Evolutionary conservation across 768 basidiomycete genomes (phyloP), one percentile per base, ranked within the genome.

Genomic region (Obba rivulosa): DNA sequence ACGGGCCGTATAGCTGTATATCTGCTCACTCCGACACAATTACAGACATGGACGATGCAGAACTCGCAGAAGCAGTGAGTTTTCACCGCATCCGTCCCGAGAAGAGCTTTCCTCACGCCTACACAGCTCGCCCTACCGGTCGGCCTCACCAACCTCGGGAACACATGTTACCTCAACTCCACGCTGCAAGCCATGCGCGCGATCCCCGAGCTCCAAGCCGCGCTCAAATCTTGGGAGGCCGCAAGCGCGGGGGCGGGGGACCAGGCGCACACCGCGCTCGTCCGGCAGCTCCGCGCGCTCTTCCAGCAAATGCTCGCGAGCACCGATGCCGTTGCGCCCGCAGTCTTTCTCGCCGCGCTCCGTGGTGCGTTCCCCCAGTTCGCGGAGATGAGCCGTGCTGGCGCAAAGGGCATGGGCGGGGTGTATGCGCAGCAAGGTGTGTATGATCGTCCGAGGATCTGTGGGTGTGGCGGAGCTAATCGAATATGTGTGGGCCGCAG

Each of bases 101-200:
- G 21, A 14, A 14, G 17, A 21, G 13, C 3, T 4, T 14, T 34
- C 40, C 21, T 46, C 18, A 31, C 7, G 23, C 4, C 8, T 37
- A 14, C 43, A 3, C 61, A 90, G 88, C 77, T 92, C 31, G 75
- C 81, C 9, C 75, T 84, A 57, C 92, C 92, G 2, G 88, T 89
- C 45, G 92, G 92, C 14, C 69, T 95, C 43, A 74, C 70, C 60
- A 95, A 95, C 60, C 70, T 94, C 34, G 93, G 95, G 31, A 97
- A 97, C 62, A 97, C 94, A 0, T 97, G 95, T 61, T 99, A 99
- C 69, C 92, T 97, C 86, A 98, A 95, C 62, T 83, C 96, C 1
- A 92, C 90, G 2, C 73, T 98, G 1, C 96, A 99, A 70, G 85
- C 88, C n/a, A 77, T 99, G 53, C 87, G 92, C 20, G 83, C 89